A percentile compares a stretch with the other conserved stretches of the same genome.
phyloP scores from a whole-genome alignment of 2,329 filamentous ascomycete genomes.

The Sarocladium kiliense region DNA sequence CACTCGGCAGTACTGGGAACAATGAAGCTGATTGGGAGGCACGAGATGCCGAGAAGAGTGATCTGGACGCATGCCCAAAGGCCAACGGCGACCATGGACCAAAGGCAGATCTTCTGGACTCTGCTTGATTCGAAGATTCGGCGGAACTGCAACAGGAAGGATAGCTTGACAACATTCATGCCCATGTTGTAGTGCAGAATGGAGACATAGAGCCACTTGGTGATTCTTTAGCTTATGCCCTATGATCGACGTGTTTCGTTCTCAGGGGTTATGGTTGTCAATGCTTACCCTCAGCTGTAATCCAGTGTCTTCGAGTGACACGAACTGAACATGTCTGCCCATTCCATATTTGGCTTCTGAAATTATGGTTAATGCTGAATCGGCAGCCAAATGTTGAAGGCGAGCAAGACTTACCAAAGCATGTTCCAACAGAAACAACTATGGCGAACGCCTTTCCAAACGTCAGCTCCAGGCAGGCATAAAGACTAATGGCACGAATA shows the following conservation, averaged over 20 bases:
- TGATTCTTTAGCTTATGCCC: background rate
- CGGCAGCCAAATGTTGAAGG: too few relatives aligned
- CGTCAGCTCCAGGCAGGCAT: constrained; percentile 9
- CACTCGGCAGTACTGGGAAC: constrained; percentile 17
- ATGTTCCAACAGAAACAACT: constrained; percentile 9
- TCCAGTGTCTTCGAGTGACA: constrained; percentile 13
- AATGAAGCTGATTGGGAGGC: constrained; percentile 21
- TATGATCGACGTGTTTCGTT: background rate
- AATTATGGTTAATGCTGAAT: too few relatives aligned
- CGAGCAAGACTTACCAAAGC: constrained; percentile 4
- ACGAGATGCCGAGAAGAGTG: constrained; percentile 20
- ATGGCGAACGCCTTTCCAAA: constrained; percentile 14
- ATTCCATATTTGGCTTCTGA: constrained; percentile 21
- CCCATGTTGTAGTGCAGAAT: constrained; percentile 25
- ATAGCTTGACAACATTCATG: constrained; percentile 26
- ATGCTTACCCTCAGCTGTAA: constrained; percentile 18
- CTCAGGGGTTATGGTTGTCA: too few relatives aligned
- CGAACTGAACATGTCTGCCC: constrained; percentile 19
- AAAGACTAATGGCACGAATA: background rate
- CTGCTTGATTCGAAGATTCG: constrained; percentile 21
- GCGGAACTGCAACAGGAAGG: constrained; percentile 27
- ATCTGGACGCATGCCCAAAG: constrained; percentile 22
- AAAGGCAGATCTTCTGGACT: constrained; percentile 21
- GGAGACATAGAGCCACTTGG: constrained; percentile 17
- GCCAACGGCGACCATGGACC: constrained; percentile 20